Evolutionary conservation across 805 yeast genomes (phyloP).

Genomic region (Pichia eremophila): DNA sequence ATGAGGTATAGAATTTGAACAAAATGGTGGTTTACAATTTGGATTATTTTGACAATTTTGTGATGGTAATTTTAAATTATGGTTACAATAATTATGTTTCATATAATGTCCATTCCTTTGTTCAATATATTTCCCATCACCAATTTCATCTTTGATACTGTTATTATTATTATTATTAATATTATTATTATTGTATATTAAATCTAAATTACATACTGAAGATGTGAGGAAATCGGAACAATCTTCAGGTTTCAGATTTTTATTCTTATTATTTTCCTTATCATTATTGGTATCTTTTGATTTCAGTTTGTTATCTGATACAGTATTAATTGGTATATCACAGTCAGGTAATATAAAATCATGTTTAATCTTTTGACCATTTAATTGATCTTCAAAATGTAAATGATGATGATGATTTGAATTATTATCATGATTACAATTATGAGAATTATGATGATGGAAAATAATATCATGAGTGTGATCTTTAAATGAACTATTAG

Average conservation of each 20-base stretch:
- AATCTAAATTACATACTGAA: conserved; percentile 3
- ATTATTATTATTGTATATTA: neutral
- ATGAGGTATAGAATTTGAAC: conserved; percentile 3
- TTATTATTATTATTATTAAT: neutral
- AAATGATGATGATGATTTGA: conserved; percentile 22
- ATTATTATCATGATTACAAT: conserved; percentile 2
- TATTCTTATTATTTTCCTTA: neutral
- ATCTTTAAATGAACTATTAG: conserved; percentile 1
- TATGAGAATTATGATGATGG: conserved; percentile 11
- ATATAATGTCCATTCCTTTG: neutral
- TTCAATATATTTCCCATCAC: too few relatives aligned
- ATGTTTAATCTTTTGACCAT: conserved; percentile 20
- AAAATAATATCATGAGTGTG: conserved; percentile 12
- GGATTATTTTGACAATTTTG: neutral
- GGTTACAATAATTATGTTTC: neutral
- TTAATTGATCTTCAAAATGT: conserved; percentile 21
- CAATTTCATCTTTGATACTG: neutral
- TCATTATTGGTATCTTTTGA: neutral
- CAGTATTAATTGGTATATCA: neutral
- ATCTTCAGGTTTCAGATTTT: neutral
- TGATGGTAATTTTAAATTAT: neutral
- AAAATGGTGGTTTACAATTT: neutral
- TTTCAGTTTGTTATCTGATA: neutral
- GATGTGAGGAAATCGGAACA: conserved; percentile 9
- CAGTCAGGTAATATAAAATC: conserved; percentile 23